These are phyloP conservation scores for Kodamaea nitidulidarum DNA, from an alignment of 805 yeast genomes.

Conservation along the genomic window DNA sequence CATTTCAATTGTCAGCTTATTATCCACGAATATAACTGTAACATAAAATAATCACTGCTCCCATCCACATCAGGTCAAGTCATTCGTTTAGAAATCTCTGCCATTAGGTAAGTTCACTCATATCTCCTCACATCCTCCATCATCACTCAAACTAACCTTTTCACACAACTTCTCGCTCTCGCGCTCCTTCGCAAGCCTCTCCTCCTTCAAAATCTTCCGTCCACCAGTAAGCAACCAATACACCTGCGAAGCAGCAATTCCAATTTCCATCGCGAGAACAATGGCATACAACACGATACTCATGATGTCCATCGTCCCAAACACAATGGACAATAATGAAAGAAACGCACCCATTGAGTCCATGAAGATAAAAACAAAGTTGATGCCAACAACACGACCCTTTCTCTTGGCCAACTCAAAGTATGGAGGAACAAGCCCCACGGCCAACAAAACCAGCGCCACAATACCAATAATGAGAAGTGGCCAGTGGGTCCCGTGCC, in stretches of 20 bases:
- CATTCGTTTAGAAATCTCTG: too few species aligned
- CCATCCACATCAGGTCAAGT: too few species aligned
- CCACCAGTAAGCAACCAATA: conserved; percentile 56
- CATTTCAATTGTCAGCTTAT: too few species aligned
- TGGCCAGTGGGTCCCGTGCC: conserved; percentile 65
- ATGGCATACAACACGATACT: conserved; percentile 73
- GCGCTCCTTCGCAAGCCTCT: conserved; percentile 4
- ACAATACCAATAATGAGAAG: conserved; percentile 71
- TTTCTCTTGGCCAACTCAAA: conserved; percentile 73
- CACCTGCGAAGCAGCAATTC: conserved; percentile 66
- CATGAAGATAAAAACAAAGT: conserved; percentile 69
- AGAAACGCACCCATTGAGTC: conserved; percentile 80
- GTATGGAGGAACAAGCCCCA: conserved; percentile 86
- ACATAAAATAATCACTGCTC: too few species aligned
- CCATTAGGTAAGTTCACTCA: too few species aligned
- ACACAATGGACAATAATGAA: conserved; percentile 55
- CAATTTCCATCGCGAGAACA: conserved; percentile 71
- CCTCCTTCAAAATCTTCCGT: conserved; percentile 23
- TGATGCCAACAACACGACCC: conserved; percentile 87
- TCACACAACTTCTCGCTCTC: conserved; percentile 3
- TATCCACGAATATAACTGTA: too few species aligned
- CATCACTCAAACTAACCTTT: neutral
- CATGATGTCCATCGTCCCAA: conserved; percentile 68
- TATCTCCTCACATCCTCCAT: neutral
- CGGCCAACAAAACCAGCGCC: conserved; percentile 70